A percentile compares a stretch with the other conserved stretches of the same genome.
Evolutionary conservation across 2,329 filamentous ascomycete genomes (phyloP).

Genomic region (Septoria petroselini): DNA sequence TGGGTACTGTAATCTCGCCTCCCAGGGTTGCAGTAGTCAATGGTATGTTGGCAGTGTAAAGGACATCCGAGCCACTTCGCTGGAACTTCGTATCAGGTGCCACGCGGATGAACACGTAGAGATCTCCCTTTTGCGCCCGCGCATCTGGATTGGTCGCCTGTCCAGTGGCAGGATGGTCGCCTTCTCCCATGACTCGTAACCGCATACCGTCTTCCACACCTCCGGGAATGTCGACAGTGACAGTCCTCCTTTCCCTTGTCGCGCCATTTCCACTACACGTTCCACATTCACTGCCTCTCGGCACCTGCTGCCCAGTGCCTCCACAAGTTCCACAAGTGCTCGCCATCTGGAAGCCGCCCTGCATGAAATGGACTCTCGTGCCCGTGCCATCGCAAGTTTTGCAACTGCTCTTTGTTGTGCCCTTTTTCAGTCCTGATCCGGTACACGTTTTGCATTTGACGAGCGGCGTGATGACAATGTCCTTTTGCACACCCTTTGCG

Average conservation of each 20-base stretch:
- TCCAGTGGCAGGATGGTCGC: conserved; percentile 79
- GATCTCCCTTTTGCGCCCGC: conserved; percentile 72
- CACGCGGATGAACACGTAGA: conserved; percentile 87
- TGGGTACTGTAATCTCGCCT: conserved; percentile 85
- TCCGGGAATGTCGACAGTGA: conserved; percentile 87
- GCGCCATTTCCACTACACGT: conserved; percentile 81
- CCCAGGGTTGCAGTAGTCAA: conserved; percentile 90
- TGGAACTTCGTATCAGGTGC: conserved; percentile 87
- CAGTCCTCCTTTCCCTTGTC: conserved; percentile 74
- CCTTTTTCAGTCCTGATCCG: conserved; percentile 80
- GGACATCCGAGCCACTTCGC: conserved; percentile 80
- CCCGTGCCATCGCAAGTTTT: conserved; percentile 82
- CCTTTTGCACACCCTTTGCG: conserved; percentile 83
- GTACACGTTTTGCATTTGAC: conserved; percentile 77
- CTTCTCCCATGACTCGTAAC: conserved; percentile 77
- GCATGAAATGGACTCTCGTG: conserved; percentile 80
- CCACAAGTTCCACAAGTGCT: conserved; percentile 80
- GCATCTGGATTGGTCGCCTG: conserved; percentile 61
- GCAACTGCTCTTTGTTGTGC: conserved; percentile 70
- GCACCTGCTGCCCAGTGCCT: conserved; percentile 72
- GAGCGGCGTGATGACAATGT: conserved; percentile 81
- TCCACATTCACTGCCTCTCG: conserved; percentile 75
- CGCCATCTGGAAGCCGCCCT: conserved; percentile 93
- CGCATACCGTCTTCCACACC: conserved; percentile 97
- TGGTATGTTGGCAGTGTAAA: conserved; percentile 88